phyloP scores from a whole-genome alignment of 2,329 filamentous ascomycete genomes.

The Aspergillus sp. region DNA sequence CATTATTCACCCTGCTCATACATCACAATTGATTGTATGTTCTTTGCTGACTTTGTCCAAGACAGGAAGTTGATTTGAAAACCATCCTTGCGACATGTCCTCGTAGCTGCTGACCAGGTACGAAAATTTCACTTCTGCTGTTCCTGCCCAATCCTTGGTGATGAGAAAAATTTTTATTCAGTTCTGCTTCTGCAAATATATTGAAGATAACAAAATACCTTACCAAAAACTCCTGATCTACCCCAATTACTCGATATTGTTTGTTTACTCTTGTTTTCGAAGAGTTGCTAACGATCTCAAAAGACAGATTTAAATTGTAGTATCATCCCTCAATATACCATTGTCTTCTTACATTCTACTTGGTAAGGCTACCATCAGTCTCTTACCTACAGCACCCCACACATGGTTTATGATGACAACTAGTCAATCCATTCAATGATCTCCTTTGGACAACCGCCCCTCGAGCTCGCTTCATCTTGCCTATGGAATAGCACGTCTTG shows the following conservation, averaged over 20 bases:
- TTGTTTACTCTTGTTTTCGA: slow-evolving; percentile 7
- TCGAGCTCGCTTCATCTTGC: slow-evolving; percentile 19
- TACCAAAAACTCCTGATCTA: slow-evolving; percentile 50
- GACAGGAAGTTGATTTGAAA: background rate
- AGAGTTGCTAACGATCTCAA: slow-evolving; percentile 3
- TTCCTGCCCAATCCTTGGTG: slow-evolving; percentile 24
- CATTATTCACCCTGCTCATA: slow-evolving; percentile 3
- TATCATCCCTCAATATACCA: slow-evolving; percentile 10
- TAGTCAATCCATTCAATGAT: slow-evolving; percentile 62
- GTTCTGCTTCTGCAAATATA: slow-evolving; percentile 59
- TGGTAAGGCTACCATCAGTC: background rate
- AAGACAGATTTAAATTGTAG: no score
- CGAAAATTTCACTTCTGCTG: background rate
- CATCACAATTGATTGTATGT: slow-evolving; percentile 1
- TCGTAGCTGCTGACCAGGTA: background rate
- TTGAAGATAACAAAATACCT: slow-evolving; percentile 57
- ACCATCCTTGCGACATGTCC: background rate
- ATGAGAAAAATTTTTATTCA: slow-evolving; percentile 51
- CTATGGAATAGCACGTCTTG: slow-evolving; percentile 9
- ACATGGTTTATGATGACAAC: slow-evolving; percentile 51
- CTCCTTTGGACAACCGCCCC: slow-evolving; percentile 35
- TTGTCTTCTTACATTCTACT: background rate
- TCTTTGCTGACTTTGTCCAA: slow-evolving; percentile 12
- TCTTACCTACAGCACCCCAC: background rate
- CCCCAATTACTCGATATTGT: slow-evolving; percentile 6